Evolutionary conservation across 495 filamentous ascomycete species (phyloP).

Genomic region (Niebla homalea): DNA sequence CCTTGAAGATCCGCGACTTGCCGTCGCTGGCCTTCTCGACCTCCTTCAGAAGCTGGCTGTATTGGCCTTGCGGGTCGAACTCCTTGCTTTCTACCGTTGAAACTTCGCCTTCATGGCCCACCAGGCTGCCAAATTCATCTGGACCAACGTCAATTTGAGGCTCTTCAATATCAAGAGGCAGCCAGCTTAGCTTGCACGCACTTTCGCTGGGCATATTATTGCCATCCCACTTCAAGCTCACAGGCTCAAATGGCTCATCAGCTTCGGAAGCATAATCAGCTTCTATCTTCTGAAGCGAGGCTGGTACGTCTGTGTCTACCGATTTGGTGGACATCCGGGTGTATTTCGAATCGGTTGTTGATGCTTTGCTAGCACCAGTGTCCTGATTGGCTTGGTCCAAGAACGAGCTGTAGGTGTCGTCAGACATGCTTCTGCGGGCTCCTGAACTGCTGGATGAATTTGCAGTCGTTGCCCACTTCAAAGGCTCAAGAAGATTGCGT

Average conservation of each 20-base stretch:
- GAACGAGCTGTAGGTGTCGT: conserved; percentile 70
- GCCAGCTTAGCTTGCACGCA: conserved; percentile 6
- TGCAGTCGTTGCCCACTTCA: too few species aligned
- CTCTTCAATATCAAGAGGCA: background rate
- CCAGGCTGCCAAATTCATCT: conserved; percentile 46
- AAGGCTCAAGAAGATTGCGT: too few species aligned
- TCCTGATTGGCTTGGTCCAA: conserved; percentile 73
- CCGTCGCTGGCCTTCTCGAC: conserved; percentile 41
- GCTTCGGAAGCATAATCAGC: conserved; percentile 64
- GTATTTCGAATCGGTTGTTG: conserved; percentile 13
- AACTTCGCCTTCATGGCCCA: conserved; percentile 39
- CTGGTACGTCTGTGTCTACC: conserved; percentile 44
- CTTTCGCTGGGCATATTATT: conserved; percentile 19
- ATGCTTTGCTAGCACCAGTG: conserved; percentile 31
- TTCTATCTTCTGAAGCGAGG: conserved; percentile 41
- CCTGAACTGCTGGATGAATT: too few species aligned
- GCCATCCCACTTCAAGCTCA: conserved; percentile 51
- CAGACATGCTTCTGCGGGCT: conserved; percentile 27
- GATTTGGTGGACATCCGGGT: conserved; percentile 19
- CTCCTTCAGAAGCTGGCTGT: conserved; percentile 42
- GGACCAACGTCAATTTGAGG: conserved; percentile 6
- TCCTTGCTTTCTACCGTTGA: conserved; percentile 40
- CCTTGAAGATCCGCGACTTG: conserved; percentile 60
- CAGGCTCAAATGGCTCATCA: conserved; percentile 72
- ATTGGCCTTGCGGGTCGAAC: conserved; percentile 49